These are phyloP conservation scores for Grifola frondosa DNA, from an alignment of 1,284 basidiomycete genomes.

Conservation along the genomic window DNA sequence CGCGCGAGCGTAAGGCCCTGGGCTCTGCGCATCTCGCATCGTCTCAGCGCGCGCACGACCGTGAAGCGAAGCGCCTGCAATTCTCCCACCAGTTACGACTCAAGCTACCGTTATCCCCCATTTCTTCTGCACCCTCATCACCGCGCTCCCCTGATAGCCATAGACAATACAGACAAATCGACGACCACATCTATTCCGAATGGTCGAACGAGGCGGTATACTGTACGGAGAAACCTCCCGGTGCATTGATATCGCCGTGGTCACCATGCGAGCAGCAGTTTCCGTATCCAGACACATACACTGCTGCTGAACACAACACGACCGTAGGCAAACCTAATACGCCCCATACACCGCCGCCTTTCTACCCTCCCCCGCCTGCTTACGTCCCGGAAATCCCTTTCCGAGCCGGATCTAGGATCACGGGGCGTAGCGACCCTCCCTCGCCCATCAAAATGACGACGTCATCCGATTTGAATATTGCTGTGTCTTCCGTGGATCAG, in stretches of 20 bases:
- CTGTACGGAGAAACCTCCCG: constrained; percentile 17
- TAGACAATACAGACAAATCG: constrained; percentile 21
- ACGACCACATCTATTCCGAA: constrained; percentile 20
- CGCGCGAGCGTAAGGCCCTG: constrained; percentile 1
- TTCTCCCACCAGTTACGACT: constrained; percentile 13
- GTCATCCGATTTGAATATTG: not conserved
- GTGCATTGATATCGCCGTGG: constrained; percentile 29
- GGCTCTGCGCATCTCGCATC: constrained; percentile 2
- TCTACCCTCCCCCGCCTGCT: constrained; percentile 22
- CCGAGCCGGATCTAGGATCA: constrained; percentile 9
- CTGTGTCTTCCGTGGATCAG: constrained; percentile 6
- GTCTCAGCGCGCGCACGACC: too few relatives aligned
- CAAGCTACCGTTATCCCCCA: constrained; percentile 9
- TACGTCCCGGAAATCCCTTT: constrained; percentile 20
- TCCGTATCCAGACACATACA: constrained; percentile 17
- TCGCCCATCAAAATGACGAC: not conserved
- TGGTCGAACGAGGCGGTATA: constrained; percentile 14
- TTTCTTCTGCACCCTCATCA: constrained; percentile 10
- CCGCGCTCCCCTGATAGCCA: constrained; percentile 11
- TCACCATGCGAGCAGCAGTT: constrained; percentile 26
- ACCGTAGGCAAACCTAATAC: not conserved
- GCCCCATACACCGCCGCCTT: constrained; percentile 21
- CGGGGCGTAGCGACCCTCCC: constrained; percentile 5
- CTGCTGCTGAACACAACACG: constrained; percentile 6
- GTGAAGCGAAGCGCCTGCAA: constrained; percentile 12